These are phyloP conservation scores for Chalciporus sphaerocephalus DNA, from an alignment of 768 basidiomycete species.

Conservation along the genomic window DNA sequence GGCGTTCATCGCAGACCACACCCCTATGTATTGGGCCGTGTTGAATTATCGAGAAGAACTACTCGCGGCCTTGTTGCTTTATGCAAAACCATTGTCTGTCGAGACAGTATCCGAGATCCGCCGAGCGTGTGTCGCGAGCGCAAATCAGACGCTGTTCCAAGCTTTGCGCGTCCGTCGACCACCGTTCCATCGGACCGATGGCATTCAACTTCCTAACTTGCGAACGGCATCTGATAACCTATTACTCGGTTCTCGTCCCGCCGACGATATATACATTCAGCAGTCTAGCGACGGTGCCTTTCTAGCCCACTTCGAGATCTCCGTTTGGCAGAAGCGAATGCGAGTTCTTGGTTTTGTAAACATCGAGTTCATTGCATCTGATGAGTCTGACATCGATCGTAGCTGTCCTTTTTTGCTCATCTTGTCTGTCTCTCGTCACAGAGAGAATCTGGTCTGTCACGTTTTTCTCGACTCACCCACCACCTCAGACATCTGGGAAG, in stretches of 20 bases:
- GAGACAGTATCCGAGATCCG: constrained; percentile 58
- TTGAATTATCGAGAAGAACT: constrained; percentile 35
- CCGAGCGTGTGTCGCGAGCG: constrained; percentile 51
- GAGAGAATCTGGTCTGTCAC: constrained; percentile 25
- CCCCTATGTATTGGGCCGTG: constrained; percentile 31
- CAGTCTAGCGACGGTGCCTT: constrained; percentile 49
- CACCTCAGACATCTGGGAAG: constrained; percentile 5
- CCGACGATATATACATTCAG: constrained; percentile 51
- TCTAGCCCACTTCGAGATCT: constrained; percentile 46
- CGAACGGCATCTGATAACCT: constrained; percentile 41
- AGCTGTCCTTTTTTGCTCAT: neutral
- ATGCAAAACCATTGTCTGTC: constrained; percentile 40
- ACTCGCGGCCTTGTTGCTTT: constrained; percentile 49
- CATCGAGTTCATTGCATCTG: constrained; percentile 62
- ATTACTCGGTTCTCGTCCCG: constrained; percentile 37
- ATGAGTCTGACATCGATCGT: constrained; percentile 2
- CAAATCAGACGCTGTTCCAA: constrained; percentile 29
- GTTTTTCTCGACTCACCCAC: constrained; percentile 16
- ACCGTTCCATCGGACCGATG: constrained; percentile 23
- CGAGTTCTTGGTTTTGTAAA: constrained; percentile 50
- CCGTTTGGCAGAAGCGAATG: constrained; percentile 67
- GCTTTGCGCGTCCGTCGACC: constrained; percentile 19
- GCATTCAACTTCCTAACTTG: constrained; percentile 12
- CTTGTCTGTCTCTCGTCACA: neutral
- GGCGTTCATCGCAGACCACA: constrained; percentile 19